Conservation (phyloP, 1,284 basidiomycete genomes). For the Papiliotrema laurentii region DNA sequence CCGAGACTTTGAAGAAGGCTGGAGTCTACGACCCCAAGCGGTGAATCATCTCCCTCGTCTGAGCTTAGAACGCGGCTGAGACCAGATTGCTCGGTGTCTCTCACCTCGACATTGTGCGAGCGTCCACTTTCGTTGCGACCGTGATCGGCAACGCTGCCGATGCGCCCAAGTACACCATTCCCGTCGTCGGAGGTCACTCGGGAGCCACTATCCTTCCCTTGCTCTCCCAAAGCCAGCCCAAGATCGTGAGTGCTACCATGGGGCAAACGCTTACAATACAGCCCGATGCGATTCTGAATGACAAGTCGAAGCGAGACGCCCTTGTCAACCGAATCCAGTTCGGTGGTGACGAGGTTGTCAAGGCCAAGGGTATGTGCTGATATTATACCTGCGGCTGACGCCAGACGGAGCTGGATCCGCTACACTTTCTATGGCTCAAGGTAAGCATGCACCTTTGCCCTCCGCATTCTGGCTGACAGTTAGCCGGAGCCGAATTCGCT, state of each 20-base stretch:
- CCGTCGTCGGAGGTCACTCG: conserved; percentile 94
- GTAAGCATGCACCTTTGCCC: conserved; percentile 24
- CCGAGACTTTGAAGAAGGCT: conserved; percentile 84
- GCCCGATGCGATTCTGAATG: conserved; percentile 45
- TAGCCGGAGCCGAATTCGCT: conserved; percentile 81
- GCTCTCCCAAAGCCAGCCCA: conserved; percentile 67
- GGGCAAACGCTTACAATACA: conserved; percentile 5
- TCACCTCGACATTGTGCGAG: conserved; percentile 94
- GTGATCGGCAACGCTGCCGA: conserved; percentile 64
- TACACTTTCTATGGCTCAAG: conserved; percentile 89
- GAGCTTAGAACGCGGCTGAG: neutral
- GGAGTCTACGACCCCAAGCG: conserved; percentile 84
- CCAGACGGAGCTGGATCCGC: conserved; percentile 84
- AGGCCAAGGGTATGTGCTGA: conserved; percentile 42
- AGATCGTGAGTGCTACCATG: conserved; percentile 28
- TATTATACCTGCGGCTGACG: conserved; percentile 55
- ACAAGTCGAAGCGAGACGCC: conserved; percentile 59
- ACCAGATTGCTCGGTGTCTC: conserved; percentile 70
- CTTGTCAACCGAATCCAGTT: conserved; percentile 84
- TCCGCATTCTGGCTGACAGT: neutral
- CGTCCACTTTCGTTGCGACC: conserved; percentile 81
- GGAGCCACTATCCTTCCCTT: conserved; percentile 94
- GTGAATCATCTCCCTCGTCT: conserved; percentile 28
- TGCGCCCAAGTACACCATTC: conserved; percentile 62
- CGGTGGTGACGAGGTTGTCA: conserved; percentile 74